Conservation (phyloP, 1,284 basidiomycete species). For the Ganoderma multipileum region DNA sequence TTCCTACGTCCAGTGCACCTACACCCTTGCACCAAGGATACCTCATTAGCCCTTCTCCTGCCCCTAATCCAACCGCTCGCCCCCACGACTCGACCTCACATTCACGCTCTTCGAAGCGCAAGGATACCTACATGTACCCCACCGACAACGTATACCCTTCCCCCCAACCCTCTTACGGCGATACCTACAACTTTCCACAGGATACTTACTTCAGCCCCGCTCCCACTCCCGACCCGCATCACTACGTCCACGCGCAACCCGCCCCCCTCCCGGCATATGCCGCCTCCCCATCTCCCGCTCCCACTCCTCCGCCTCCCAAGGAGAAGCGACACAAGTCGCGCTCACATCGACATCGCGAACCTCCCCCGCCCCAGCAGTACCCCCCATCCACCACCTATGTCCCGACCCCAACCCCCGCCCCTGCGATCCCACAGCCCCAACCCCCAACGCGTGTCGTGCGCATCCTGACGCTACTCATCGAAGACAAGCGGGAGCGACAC, state of each 20-base stretch:
- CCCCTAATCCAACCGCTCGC: slow-evolving; percentile 4
- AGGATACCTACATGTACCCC: slow-evolving; percentile 20
- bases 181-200: slow-evolving; percentile 9
- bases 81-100: slow-evolving; percentile 11
- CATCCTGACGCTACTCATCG: slow-evolving; percentile 70
- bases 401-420: slow-evolving; percentile 7
- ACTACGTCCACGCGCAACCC: slow-evolving; percentile 9
- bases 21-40: no score
- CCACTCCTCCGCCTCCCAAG: slow-evolving; percentile 6
- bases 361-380: neutral
- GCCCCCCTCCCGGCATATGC: slow-evolving; percentile 7
- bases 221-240: slow-evolving; percentile 12
- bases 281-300: neutral
- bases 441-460: slow-evolving; percentile 33
- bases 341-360: slow-evolving; percentile 15
- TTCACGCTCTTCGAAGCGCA: slow-evolving; percentile 11
- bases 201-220: slow-evolving; percentile 8
- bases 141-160: slow-evolving; percentile 16
- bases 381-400: neutral
- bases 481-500: slow-evolving; percentile 58
- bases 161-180: slow-evolving; percentile 5
- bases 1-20: neutral
- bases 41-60: neutral
- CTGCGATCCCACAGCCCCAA: neutral
- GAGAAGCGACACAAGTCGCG: slow-evolving; percentile 26